Evolutionary conservation across 2,329 filamentous ascomycete genomes (phyloP).

Genomic region (Rhinocladiella mackenziei): DNA sequence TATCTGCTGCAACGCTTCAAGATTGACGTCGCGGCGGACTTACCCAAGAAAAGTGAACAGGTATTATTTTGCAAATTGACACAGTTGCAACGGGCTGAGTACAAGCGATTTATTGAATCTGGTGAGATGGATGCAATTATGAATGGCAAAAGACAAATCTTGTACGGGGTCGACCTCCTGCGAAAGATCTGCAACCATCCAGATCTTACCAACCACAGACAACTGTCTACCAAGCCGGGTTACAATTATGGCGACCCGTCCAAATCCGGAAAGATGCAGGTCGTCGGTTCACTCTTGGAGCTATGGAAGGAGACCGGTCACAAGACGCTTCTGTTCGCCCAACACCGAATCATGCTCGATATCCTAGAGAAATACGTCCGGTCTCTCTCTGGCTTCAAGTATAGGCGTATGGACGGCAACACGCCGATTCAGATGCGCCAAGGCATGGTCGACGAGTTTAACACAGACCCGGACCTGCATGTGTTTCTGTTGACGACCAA

Average conservation of each 20-base stretch:
- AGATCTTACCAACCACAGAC: slow-evolving; percentile 71
- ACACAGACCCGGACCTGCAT: slow-evolving; percentile 71
- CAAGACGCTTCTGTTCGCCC: slow-evolving; percentile 88
- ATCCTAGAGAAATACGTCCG: slow-evolving; percentile 80
- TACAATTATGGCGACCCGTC: slow-evolving; percentile 74
- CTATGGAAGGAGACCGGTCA: slow-evolving; percentile 91
- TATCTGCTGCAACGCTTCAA: slow-evolving; percentile 92
- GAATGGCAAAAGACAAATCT: slow-evolving; percentile 67
- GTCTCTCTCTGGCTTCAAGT: slow-evolving; percentile 65
- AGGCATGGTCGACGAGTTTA: slow-evolving; percentile 86
- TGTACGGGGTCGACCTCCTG: slow-evolving; percentile 86
- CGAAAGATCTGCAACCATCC: slow-evolving; percentile 98
- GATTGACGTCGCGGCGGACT: slow-evolving; percentile 84
- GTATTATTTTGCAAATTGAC: slow-evolving; percentile 95
- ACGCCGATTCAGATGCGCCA: slow-evolving; percentile 89
- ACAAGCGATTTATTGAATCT: slow-evolving; percentile 75
- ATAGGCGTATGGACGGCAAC: slow-evolving; percentile 87
- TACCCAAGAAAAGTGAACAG: slow-evolving; percentile 93
- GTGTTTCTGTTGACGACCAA: slow-evolving; percentile 94
- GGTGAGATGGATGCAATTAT: slow-evolving; percentile 82
- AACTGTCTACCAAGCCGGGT: slow-evolving; percentile 54
- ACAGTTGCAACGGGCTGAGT: slow-evolving; percentile 69
- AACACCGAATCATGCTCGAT: slow-evolving; percentile 91
- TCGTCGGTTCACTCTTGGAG: slow-evolving; percentile 79
- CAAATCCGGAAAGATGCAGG: slow-evolving; percentile 93